Percentiles rank a stretch among this genome's conserved stretches.
These are phyloP conservation scores for Mikania micrantha DNA, from an alignment of 129 eudicot genomes.

Conservation along the genomic window DNA sequence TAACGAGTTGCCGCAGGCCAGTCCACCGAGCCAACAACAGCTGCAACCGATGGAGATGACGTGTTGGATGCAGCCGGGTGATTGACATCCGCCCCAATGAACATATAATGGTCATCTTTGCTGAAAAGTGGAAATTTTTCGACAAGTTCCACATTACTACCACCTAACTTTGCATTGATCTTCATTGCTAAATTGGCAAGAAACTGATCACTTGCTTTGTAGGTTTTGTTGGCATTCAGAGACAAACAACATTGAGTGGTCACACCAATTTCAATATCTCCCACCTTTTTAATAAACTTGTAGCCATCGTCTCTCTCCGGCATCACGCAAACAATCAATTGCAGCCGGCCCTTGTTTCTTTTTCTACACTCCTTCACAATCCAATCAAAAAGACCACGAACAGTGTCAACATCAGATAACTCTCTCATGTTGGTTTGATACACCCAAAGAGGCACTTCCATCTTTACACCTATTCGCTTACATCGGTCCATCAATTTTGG, in stretches of 20 bases:
- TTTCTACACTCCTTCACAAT: constrained; percentile 19
- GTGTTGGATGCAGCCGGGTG: constrained; percentile 52
- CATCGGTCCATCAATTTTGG: constrained; percentile 31
- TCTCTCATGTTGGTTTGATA: constrained; percentile 20
- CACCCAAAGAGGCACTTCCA: constrained; percentile 32
- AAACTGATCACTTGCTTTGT: constrained; percentile 46
- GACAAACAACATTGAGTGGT: constrained; percentile 67
- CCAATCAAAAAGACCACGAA: constrained; percentile 21
- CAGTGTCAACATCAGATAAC: constrained; percentile 2
- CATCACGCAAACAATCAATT: constrained; percentile 67
- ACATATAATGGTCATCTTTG: constrained; percentile 42
- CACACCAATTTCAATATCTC: constrained; percentile 66
- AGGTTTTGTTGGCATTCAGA: constrained; percentile 26
- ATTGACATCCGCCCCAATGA: constrained; percentile 85
- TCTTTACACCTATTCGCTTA: constrained; percentile 34
- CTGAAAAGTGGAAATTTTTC: constrained; percentile 37
- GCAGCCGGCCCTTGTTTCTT: constrained; percentile 7
- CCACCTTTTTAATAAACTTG: constrained; percentile 52
- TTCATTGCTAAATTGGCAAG: constrained; percentile 64
- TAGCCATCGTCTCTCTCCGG: constrained; percentile 41
- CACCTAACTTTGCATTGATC: constrained; percentile 82
- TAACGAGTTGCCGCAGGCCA: constrained; percentile 66
- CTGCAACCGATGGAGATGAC: constrained; percentile 65
- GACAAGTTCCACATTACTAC: constrained; percentile 53
- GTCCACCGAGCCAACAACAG: constrained; percentile 67